These are phyloP conservation scores for Eremomyces bilateralis DNA, from an alignment of 495 filamentous ascomycete species.

Conservation along the genomic window DNA sequence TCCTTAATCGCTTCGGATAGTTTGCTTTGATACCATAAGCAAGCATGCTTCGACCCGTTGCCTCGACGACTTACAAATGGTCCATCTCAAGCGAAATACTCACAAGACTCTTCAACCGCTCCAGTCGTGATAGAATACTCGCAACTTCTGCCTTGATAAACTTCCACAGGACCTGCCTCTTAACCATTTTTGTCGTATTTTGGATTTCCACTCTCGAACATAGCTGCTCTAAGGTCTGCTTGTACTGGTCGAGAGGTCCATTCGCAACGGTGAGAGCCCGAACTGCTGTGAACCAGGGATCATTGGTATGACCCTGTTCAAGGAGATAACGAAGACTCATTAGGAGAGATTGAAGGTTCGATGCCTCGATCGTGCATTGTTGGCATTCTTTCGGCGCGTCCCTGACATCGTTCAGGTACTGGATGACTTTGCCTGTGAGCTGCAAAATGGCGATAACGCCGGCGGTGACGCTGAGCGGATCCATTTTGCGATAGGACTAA, in stretches of 20 bases:
- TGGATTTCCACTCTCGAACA: conserved; percentile 7
- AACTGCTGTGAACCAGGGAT: conserved; percentile 10
- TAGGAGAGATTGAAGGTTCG: conserved; percentile 12
- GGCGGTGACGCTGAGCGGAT: conserved; percentile 13
- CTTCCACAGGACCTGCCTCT: conserved; percentile 12
- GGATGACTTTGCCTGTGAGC: conserved; percentile 10
- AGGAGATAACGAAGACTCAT: conserved; percentile 8
- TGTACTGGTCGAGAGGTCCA: conserved; percentile 13
- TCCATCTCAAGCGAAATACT: conserved; percentile 14
- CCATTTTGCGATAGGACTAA: conserved; percentile 8
- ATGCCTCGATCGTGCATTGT: conserved; percentile 9
- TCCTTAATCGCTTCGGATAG: conserved; percentile 9
- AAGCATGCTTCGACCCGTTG: no score
- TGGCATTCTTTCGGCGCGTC: conserved; percentile 14
- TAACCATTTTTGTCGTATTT: conserved; percentile 7
- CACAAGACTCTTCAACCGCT: conserved; percentile 14
- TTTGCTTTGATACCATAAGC: conserved; percentile 7
- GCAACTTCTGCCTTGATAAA: conserved; percentile 13
- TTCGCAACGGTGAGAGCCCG: conserved; percentile 8
- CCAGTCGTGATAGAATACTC: conserved; percentile 12
- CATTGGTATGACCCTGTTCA: conserved; percentile 8
- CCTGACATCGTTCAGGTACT: conserved; percentile 16
- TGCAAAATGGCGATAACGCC: conserved; percentile 16
- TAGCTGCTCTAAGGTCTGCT: conserved; percentile 11
- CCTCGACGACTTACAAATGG: conserved; percentile 17